Base-by-base conservation (phyloP, 148 eudicot species). In the Amaranthus palmeri region DNA sequence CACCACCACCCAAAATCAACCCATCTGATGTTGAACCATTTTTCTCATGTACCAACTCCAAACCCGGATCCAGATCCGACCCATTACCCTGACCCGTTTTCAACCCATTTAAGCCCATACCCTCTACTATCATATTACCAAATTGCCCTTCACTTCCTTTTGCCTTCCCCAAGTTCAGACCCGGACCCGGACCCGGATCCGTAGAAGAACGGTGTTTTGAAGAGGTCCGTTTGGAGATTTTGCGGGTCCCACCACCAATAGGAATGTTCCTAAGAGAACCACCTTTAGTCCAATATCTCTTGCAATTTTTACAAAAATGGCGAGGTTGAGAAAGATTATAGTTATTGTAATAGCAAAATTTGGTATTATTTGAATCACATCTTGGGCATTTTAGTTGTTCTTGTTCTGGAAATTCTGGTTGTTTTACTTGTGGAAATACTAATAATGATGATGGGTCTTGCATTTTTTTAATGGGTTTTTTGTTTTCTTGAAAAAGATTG, bases 221-320 rank as follows among this genome's bases (percentile, higher is more conserved):
- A 17, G 71, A 56, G 5, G 86, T 77, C 46, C 90, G 85, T 40
- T 88, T 86, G 18, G 83, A 78, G 82, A 79, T 82, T 80, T 90
- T 92, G 51, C 98, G 76, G 77, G 92, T 88, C 8, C 93, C 98
- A 14, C 98, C 97, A 6, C 97, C 97, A 4, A 92, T 93, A 4
- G 97, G 97, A 61, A 92, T 95, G 79, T 92, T 92, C 25, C 98
- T 69, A 54, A 92, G 68, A 1, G 98, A 81, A 43, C 98, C 98
- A 5, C 98, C 98, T 78, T 92, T 92, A 2, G 98, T 92, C 98
- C 98, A 92, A 65, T 92, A 92, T 64, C 98, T 80, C 48, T 91
- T 74, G 66, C 98, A 92, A 0, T 86, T 79, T 69, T 90, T 92
- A 75, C 96, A 92, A 61, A 88, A 90, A 72, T 90, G 86, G 36